Evolutionary conservation across 495 filamentous ascomycete genomes (phyloP).

Genomic region (Penicillium pulvis): DNA sequence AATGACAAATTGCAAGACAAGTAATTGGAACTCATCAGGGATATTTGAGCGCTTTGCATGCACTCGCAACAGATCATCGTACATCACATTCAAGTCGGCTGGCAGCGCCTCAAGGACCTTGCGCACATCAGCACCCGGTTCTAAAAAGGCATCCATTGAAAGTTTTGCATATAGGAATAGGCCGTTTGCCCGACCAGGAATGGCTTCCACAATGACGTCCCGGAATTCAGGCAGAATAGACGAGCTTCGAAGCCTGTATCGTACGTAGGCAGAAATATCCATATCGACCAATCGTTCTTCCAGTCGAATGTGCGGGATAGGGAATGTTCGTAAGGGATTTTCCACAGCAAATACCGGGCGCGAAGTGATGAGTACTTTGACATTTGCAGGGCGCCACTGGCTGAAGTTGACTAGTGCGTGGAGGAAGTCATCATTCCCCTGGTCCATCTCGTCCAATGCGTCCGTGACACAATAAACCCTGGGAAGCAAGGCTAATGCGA

Average conservation of each 20-base stretch:
- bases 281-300: neutral
- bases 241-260: neutral
- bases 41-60: neutral
- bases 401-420: neutral
- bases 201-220: neutral
- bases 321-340: neutral
- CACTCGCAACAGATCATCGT: neutral
- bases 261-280: neutral
- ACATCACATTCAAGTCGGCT: neutral
- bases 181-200: neutral
- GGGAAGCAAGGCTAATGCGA: slow-evolving; percentile 26
- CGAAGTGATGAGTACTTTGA: neutral
- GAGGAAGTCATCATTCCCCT: neutral
- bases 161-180: neutral
- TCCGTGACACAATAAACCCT: slow-evolving; percentile 13
- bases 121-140: neutral
- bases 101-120: neutral
- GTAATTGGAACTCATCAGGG: neutral
- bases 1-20: neutral
- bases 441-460: slow-evolving; percentile 11
- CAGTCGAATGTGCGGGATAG: neutral
- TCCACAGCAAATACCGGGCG: neutral
- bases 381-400: neutral
- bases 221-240: neutral
- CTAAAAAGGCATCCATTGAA: neutral